phyloP scores from a whole-genome alignment of 441 rosid genomes.

The Viola pubescens region DNA sequence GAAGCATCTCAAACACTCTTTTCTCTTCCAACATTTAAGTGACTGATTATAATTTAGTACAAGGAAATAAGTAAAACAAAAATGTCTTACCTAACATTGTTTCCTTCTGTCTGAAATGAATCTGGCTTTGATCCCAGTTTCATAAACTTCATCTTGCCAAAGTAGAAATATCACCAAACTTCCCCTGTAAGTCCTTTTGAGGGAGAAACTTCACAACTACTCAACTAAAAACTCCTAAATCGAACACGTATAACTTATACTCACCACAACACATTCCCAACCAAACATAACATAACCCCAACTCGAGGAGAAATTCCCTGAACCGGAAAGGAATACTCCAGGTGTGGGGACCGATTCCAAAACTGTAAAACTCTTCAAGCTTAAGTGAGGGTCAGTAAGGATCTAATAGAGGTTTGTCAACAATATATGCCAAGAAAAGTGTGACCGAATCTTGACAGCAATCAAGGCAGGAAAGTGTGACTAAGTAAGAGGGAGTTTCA shows the following conservation, averaged over 20 bases:
- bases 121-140: constrained; percentile 88
- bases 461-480: constrained; percentile 41
- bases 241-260: constrained; percentile 17
- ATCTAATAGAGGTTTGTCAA: constrained; percentile 23
- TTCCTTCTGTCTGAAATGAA: constrained; percentile 50
- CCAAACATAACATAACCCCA: constrained; percentile 27
- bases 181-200: constrained; percentile 18
- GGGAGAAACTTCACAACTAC: constrained; percentile 19
- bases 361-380: constrained; percentile 34
- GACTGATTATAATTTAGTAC: neutral
- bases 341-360: constrained; percentile 59
- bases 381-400: constrained; percentile 36
- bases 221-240: constrained; percentile 19
- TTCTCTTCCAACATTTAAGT: constrained; percentile 2
- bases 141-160: constrained; percentile 82
- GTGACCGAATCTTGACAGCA: constrained; percentile 62
- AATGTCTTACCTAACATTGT: constrained; percentile 50
- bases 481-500: constrained; percentile 17
- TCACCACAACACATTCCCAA: constrained; percentile 28
- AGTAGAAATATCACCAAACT: constrained; percentile 8
- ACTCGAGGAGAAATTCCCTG: constrained; percentile 26
- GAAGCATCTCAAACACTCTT: no score
- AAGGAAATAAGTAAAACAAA: constrained; percentile 10
- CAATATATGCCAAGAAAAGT: constrained; percentile 30
- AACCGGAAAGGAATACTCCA: constrained; percentile 36